Evolutionary conservation across 768 basidiomycete species (phyloP).

Genomic region (Auriculariales sp.): DNA sequence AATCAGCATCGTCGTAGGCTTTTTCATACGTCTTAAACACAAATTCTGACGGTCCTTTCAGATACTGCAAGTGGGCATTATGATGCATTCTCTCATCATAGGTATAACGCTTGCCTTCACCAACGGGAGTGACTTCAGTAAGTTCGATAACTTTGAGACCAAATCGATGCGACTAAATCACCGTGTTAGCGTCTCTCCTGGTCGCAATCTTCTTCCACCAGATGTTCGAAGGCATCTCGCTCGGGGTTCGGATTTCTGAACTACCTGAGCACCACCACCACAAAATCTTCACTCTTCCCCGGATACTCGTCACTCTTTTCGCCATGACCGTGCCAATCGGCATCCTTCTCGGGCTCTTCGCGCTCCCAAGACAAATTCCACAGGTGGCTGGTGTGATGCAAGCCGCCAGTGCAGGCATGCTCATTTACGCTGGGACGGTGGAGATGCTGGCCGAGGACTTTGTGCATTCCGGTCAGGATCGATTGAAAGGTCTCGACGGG

Average conservation of each 20-base stretch:
- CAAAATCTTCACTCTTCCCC: conserved; percentile 26
- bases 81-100: conserved; percentile 74
- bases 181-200: conserved; percentile 43
- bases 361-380: conserved; percentile 20
- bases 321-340: conserved; percentile 63
- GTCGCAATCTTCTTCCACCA: conserved; percentile 73
- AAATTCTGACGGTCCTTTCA: conserved; percentile 13
- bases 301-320: conserved; percentile 11
- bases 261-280: conserved; percentile 25
- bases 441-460: conserved; percentile 84
- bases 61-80: conserved; percentile 74
- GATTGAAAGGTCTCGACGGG: background rate
- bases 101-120: conserved; percentile 65
- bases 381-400: conserved; percentile 56
- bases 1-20: conserved; percentile 54
- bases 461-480: conserved; percentile 18
- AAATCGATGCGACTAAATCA: background rate
- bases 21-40: background rate
- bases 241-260: conserved; percentile 65
- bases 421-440: conserved; percentile 69
- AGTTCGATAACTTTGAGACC: conserved; percentile 13
- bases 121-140: conserved; percentile 55
- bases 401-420: conserved; percentile 70
- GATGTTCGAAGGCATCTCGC: conserved; percentile 69
- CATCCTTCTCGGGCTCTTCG: conserved; percentile 41